Evolutionary conservation across 1,284 basidiomycete species (phyloP).

Genomic region (Papiliotrema nemorosa): DNA sequence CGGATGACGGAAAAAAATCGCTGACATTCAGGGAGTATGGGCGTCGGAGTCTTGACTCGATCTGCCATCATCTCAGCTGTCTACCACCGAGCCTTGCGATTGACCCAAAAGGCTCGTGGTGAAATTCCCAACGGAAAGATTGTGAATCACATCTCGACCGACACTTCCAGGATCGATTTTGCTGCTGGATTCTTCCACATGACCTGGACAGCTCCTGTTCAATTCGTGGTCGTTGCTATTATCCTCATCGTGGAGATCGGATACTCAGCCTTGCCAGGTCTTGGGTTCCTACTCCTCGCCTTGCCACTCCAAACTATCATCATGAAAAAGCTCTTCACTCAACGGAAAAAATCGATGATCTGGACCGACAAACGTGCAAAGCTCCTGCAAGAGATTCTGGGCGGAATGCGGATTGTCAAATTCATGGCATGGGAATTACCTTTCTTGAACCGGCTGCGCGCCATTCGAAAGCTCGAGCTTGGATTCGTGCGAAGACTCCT

Average conservation of each 20-base stretch:
- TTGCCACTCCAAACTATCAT: constrained; percentile 64
- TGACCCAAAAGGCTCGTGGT: constrained; percentile 77
- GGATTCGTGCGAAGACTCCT: constrained; percentile 72
- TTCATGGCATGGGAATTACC: constrained; percentile 60
- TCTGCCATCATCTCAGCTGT: constrained; percentile 85
- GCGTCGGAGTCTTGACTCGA: constrained; percentile 74
- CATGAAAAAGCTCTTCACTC: constrained; percentile 70
- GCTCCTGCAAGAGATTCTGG: constrained; percentile 59
- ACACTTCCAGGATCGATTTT: constrained; percentile 76
- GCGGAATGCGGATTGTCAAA: constrained; percentile 86
- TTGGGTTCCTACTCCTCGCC: constrained; percentile 66
- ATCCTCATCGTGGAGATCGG: constrained; percentile 53
- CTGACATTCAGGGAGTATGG: constrained; percentile 53
- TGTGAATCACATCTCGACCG: constrained; percentile 90
- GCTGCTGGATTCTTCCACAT: constrained; percentile 70
- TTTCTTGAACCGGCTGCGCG: constrained; percentile 63
- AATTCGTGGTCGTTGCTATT: constrained; percentile 49
- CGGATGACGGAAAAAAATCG: neutral
- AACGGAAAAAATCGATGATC: constrained; percentile 72
- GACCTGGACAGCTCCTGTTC: constrained; percentile 65
- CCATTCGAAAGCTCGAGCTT: constrained; percentile 71
- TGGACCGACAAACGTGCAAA: constrained; percentile 70
- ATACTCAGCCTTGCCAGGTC: constrained; percentile 53
- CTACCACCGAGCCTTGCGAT: constrained; percentile 71
- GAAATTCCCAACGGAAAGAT: constrained; percentile 69